Conservation (phyloP, 1,284 basidiomycete species). For the Fomitopsis schrenkii region DNA sequence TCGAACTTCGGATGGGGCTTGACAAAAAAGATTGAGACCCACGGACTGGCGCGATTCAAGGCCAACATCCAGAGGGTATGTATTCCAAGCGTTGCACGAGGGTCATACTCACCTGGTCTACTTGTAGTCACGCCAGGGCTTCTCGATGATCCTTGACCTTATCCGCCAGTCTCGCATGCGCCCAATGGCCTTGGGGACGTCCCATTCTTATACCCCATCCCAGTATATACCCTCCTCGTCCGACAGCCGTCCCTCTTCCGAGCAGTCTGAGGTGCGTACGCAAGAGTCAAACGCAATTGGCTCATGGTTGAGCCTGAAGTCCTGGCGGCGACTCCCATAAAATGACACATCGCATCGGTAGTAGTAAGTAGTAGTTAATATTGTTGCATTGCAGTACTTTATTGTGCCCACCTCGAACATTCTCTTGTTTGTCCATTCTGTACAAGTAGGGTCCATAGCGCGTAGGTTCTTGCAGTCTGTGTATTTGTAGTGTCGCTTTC, state of each 20-base stretch:
- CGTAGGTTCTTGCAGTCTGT: slow-evolving; percentile 4
- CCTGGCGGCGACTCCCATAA: slow-evolving; percentile 20
- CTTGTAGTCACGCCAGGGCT: slow-evolving; percentile 74
- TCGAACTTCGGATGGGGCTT: slow-evolving; percentile 83
- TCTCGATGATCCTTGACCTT: slow-evolving; percentile 67
- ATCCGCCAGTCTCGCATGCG: slow-evolving; percentile 73
- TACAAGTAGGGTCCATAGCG: slow-evolving; percentile 4
- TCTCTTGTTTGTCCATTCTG: slow-evolving; percentile 13
- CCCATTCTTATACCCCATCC: slow-evolving; percentile 31
- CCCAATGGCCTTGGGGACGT: slow-evolving; percentile 54
- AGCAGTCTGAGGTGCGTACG: not conserved
- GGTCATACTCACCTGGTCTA: slow-evolving; percentile 12
- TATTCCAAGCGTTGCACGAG: slow-evolving; percentile 8
- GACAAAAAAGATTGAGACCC: slow-evolving; percentile 74
- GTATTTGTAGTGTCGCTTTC: slow-evolving; percentile 14
- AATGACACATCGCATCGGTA: not conserved
- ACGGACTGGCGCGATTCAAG: slow-evolving; percentile 73
- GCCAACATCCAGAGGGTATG: slow-evolving; percentile 71
- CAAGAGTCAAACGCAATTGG: slow-evolving; percentile 2
- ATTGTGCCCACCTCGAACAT: not conserved
- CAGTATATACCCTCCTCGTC: slow-evolving; percentile 16
- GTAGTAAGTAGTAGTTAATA: slow-evolving; percentile 3
- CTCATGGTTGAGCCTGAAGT: slow-evolving; percentile 19
- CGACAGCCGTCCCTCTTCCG: slow-evolving; percentile 8
- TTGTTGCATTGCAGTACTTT: slow-evolving; percentile 5